Base-by-base conservation (phyloP, 495 filamentous ascomycete species). In the Penicillium pancosmium region DNA sequence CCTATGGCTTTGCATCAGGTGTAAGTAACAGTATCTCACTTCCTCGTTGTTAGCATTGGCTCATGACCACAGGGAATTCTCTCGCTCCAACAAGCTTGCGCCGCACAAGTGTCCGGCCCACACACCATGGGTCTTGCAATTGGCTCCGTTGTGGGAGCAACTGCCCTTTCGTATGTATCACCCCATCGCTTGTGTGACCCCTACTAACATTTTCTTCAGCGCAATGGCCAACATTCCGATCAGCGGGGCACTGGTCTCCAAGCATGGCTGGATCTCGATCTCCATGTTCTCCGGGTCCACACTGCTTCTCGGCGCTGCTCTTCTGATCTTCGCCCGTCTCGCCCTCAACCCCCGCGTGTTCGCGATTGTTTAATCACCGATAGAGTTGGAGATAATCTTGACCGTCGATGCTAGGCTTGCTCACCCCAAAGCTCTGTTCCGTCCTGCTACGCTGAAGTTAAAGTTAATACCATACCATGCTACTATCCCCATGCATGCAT, bases 1-100 rank as follows among this genome's bases (percentile, higher is more conserved):
- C 73, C 4, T 79, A 78, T 59, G 76, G 76, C 0, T 76, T 79
- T 57, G 54, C 70, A 0, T 77, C 73, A 11, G 76, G 76, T 0
- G 76, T 79, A 57, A 62, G 73, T 61, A 2, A 0, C 2, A 3
- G 23, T 23, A 3, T 23, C 23, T 23, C 44, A 16, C 13, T 31
- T 16, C 16, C 7, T 16, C 41, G 2, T 16, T 15, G 19, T 16
- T n/a, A 9, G 15, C 16, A 12, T 44, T 18, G 34, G 3, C 43
- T n/a, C 18, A 41, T 43, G 8, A 18, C 15, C 12, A 15, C 15
- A 78, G 76, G 76, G 65, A 1, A 78, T 79, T 31, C 49, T 79
- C 1, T 75, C 72, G 2, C 65, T 79, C 0, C 76, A 79, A 38
- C 71, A 71, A 69, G 76, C 74, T 0, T 79, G 74, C 61, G 75